phyloP scores from a whole-genome alignment of 495 filamentous ascomycete species.

The Penicillium bialowiezense region DNA sequence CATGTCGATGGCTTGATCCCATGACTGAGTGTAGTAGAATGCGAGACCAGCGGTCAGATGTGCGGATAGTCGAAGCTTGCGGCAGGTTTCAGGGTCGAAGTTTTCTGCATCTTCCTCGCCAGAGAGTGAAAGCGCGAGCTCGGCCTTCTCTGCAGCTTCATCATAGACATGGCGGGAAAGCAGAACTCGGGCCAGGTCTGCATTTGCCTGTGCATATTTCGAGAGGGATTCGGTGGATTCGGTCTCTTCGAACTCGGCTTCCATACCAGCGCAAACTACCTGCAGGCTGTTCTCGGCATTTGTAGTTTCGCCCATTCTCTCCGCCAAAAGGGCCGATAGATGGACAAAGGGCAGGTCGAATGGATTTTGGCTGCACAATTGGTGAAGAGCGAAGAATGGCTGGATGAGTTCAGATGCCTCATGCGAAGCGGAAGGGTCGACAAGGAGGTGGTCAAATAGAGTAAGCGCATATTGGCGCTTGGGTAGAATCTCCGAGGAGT shows the following conservation, averaged over 20 bases:
- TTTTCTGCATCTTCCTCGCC: conserved; percentile 52
- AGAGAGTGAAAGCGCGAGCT: conserved; percentile 68
- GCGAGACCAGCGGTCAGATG: conserved; percentile 85
- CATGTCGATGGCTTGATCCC: conserved; percentile 67
- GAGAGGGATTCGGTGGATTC: conserved; percentile 71
- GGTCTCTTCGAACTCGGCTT: conserved; percentile 77
- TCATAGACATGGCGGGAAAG: conserved; percentile 64
- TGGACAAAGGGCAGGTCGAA: conserved; percentile 69
- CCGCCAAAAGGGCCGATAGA: conserved; percentile 74
- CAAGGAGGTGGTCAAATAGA: conserved; percentile 72
- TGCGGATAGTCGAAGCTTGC: conserved; percentile 72
- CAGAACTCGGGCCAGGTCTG: conserved; percentile 77
- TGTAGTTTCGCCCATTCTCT: conserved; percentile 66
- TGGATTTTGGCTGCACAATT: conserved; percentile 67
- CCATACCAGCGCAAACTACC: conserved; percentile 62
- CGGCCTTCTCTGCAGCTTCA: conserved; percentile 68
- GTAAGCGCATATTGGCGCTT: conserved; percentile 75
- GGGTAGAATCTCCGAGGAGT: conserved; percentile 64
- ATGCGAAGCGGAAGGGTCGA: conserved; percentile 50
- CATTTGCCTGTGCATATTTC: conserved; percentile 77
- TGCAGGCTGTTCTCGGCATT: conserved; percentile 65
- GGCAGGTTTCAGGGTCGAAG: conserved; percentile 55
- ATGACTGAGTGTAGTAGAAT: conserved; percentile 62
- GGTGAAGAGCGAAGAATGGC: conserved; percentile 84
- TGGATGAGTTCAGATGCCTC: conserved; percentile 62